Evolutionary conservation across 768 basidiomycete genomes (phyloP), one percentile per base, ranked within the genome.

Genomic region (Phlebiopsis flavidoalba): DNA sequence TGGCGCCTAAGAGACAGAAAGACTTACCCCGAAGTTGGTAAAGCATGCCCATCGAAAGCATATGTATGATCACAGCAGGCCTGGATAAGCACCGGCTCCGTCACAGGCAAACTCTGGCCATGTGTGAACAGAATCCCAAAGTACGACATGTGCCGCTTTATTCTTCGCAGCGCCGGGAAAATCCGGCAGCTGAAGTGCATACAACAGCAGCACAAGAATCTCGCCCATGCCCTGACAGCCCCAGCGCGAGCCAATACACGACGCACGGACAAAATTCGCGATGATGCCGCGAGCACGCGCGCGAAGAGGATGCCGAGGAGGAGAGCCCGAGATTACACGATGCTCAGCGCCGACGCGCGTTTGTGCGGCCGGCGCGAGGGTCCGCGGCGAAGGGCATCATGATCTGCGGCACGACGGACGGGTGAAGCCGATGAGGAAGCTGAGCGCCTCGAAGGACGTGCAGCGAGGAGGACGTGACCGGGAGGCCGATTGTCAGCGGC

Each of bases 121-220:
- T 94, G 8, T n/a, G 86, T 87, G 72, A 77, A 83, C 35, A 91
- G 72, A 50, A 93, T 87, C 17, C 84, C 73, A 64, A 76, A 78
- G 72, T 94, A 94, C 2, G 83, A 82, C 63, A 91, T 57, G 50
- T 82, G 74, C 21, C 67, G n/a, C n/a, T n/a, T n/a, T 71, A 68
- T 89, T 88, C 70, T 89, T 93, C 12, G 87, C 82, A 0, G n/a
- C n/a, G n/a, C n/a, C n/a, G n/a, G 91, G 93, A 67, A 89, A 93
- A 72, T 95, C 92, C 0, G 92, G 92, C n/a, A 93, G 73, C 57
- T 64, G 21, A 83, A 70, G 67, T 88, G n/a, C n/a, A n/a, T n/a
- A n/a, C n/a, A n/a, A 93, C 46, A 85, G 74, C 22, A 87, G 77
- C 5, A 79, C 40, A 8, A 88, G 73, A 12, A 91, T 83, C 24